These are phyloP conservation scores for Neonectria magnoliae DNA, from an alignment of 2,329 filamentous ascomycete species.

Conservation along the genomic window DNA sequence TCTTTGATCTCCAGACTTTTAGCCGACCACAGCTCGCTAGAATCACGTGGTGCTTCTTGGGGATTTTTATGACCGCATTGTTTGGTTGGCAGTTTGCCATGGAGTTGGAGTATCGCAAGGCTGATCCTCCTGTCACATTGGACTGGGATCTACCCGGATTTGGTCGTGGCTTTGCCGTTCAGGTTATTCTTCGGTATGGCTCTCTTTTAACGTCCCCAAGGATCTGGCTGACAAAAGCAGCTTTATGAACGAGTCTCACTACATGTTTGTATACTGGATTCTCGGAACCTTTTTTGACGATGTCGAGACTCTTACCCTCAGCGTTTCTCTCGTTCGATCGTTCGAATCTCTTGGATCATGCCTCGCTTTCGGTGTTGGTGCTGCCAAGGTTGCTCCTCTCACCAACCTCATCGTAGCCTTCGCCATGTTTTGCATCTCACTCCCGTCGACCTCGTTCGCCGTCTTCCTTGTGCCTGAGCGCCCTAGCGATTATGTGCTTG, in stretches of 20 bases:
- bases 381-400: slow-evolving; percentile 56
- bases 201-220: too few relatives aligned
- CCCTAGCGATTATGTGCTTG: slow-evolving; percentile 25
- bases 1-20: slow-evolving; percentile 56
- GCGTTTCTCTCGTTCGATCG: slow-evolving; percentile 57
- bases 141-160: slow-evolving; percentile 58
- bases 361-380: slow-evolving; percentile 59
- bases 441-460: slow-evolving; percentile 49
- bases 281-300: slow-evolving; percentile 62
- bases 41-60: slow-evolving; percentile 54
- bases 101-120: slow-evolving; percentile 55
- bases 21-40: slow-evolving; percentile 55
- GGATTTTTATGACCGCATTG: slow-evolving; percentile 53
- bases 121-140: slow-evolving; percentile 51
- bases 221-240: slow-evolving; percentile 23
- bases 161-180: slow-evolving; percentile 57
- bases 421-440: slow-evolving; percentile 56
- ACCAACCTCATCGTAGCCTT: slow-evolving; percentile 60
- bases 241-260: slow-evolving; percentile 62
- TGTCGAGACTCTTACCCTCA: slow-evolving; percentile 60
- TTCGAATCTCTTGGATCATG: slow-evolving; percentile 60
- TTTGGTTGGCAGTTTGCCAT: slow-evolving; percentile 61
- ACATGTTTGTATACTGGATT: slow-evolving; percentile 63
- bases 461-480: slow-evolving; percentile 51
- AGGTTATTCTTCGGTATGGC: slow-evolving; percentile 56